Evolutionary conservation across 441 rosid genomes (phyloP), one percentile per base, ranked within the genome.

Genomic region (Jatropha multifida): DNA sequence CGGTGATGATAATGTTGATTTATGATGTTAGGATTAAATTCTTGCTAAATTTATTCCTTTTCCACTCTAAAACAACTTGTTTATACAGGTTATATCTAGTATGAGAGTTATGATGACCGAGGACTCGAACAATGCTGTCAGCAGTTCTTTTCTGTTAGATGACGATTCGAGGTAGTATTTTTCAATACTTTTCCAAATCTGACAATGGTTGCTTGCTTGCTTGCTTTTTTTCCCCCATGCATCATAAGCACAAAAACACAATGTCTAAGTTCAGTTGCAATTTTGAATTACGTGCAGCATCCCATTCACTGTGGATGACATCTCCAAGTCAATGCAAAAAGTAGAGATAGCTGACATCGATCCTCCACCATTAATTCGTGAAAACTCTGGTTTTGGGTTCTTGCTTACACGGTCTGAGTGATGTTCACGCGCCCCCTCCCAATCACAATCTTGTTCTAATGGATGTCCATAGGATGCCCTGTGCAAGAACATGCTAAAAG

Each of bases 31-130:
- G 9, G 12, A 37, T 65, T 51, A n/a, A 32, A 48, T 55, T 62
- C 76, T 65, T 37, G 20, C 32, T 4, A 52, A 13, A 40, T 14
- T 49, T 38, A 38, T 23, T 44, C 12, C 49, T 59, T 18, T 70
- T 74, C 12, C 15, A 48, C 74, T 60, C 64, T 75, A 38, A 79
- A 71, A 72, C 72, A 58, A 66, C 55, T 67, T 62, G 26, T 46
- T 62, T 51, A 17, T 72, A 40, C 83, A 95, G 99, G 98, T 96
- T 68, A 93, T 96, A 81, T 85, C 98, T 17, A 90, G 86, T 68
- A 90, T 96, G 99, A 90, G 96, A 83, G 88, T 93, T 46, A 85
- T 92, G 90, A 93, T 96, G 98, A 92, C 95, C 0, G 99, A 93
- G 81, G 97, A 93, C 85, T 90, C 98, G 0, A 93, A 90, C 86